These are phyloP conservation scores for Lecanicillium sp. DNA, from an alignment of 2,329 filamentous ascomycete species.

Conservation along the genomic window DNA sequence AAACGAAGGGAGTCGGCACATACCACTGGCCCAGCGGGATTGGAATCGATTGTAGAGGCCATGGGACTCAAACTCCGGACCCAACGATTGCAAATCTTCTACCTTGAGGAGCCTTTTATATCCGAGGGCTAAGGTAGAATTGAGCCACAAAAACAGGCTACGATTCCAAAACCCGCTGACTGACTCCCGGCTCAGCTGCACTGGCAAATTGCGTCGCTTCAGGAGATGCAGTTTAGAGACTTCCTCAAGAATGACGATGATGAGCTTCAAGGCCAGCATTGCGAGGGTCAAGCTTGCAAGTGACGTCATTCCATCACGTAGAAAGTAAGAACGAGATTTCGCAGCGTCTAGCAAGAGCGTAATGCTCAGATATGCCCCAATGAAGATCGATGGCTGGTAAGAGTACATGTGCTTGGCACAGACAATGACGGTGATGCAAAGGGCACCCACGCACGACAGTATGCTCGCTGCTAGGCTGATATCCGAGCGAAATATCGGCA, in stretches of 20 bases:
- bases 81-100: background rate
- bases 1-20: background rate
- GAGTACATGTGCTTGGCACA: slow-evolving; percentile 24
- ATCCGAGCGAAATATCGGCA: slow-evolving; percentile 5
- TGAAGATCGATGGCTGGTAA: slow-evolving; percentile 21
- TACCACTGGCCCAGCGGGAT: background rate
- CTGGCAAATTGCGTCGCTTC: background rate
- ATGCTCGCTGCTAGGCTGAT: slow-evolving; percentile 19
- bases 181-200: slow-evolving; percentile 12
- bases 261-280: slow-evolving; percentile 17
- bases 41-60: background rate
- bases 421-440: slow-evolving; percentile 19
- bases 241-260: slow-evolving; percentile 23
- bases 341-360: slow-evolving; percentile 25
- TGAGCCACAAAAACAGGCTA: slow-evolving; percentile 1
- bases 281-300: slow-evolving; percentile 20
- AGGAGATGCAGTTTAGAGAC: slow-evolving; percentile 15
- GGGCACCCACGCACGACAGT: slow-evolving; percentile 18
- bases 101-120: background rate
- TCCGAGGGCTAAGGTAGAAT: background rate
- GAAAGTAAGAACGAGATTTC: slow-evolving; percentile 21
- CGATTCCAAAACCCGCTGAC: slow-evolving; percentile 13
- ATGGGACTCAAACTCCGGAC: background rate
- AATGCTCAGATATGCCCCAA: slow-evolving; percentile 22
- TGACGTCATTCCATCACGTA: slow-evolving; percentile 14